Percentiles rank a stretch among this genome's conserved stretches.
These are phyloP conservation scores for Colletotrichum zoysiae DNA, from an alignment of 2,329 filamentous ascomycete species.

Conservation along the genomic window DNA sequence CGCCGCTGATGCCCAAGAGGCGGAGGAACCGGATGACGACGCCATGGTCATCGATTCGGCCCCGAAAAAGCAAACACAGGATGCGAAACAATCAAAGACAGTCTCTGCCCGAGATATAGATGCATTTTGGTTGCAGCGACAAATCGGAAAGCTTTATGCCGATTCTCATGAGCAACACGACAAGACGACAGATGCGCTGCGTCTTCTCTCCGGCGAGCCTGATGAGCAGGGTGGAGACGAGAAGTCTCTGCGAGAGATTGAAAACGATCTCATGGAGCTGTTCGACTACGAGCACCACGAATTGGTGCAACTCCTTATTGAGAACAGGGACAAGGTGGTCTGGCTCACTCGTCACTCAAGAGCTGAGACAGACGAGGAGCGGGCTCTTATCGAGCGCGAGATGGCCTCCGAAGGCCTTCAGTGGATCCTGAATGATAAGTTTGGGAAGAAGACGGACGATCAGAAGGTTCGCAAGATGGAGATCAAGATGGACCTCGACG, in stretches of 20 bases:
- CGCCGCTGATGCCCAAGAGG: slow-evolving; percentile 62
- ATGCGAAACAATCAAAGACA: slow-evolving; percentile 67
- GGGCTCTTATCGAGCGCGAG: slow-evolving; percentile 84
- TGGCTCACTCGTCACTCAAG: slow-evolving; percentile 92
- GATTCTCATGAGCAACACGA: slow-evolving; percentile 95
- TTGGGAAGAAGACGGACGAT: slow-evolving; percentile 75
- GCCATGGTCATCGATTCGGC: slow-evolving; percentile 87
- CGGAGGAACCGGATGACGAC: slow-evolving; percentile 62
- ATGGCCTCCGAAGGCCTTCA: slow-evolving; percentile 91
- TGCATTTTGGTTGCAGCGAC: slow-evolving; percentile 95
- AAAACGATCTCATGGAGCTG: slow-evolving; percentile 98
- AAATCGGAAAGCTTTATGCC: slow-evolving; percentile 88
- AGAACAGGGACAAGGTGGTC: slow-evolving; percentile 92
- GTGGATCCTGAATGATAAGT: slow-evolving; percentile 88
- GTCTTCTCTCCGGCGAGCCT: slow-evolving; percentile 82
- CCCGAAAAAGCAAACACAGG: slow-evolving; percentile 58
- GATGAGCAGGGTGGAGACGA: slow-evolving; percentile 81
- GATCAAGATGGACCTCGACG: slow-evolving; percentile 95
- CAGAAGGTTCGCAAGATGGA: slow-evolving; percentile 78
- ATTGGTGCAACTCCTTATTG: slow-evolving; percentile 88
- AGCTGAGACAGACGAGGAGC: slow-evolving; percentile 83
- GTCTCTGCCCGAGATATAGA: slow-evolving; percentile 92
- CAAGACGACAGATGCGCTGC: slow-evolving; percentile 87
- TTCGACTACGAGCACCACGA: slow-evolving; percentile 98
- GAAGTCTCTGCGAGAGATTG: slow-evolving; percentile 89